Evolutionary conservation across 2,329 filamentous ascomycete genomes (phyloP).

Genomic region (Fusarium xylarioides): DNA sequence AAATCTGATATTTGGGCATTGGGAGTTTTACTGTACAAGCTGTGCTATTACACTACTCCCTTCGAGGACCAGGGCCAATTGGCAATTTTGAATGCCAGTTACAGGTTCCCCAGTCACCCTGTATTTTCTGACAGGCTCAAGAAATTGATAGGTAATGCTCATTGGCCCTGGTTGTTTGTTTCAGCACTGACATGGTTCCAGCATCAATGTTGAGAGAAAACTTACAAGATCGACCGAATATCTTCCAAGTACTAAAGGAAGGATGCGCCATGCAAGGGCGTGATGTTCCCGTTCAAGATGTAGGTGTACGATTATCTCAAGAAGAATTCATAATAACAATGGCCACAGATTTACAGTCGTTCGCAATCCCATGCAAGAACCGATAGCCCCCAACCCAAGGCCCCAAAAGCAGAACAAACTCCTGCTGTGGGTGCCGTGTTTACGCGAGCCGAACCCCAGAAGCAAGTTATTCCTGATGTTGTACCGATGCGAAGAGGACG

Average conservation of each 20-base stretch:
- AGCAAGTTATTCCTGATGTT: slow-evolving; percentile 84
- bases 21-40: slow-evolving; percentile 93
- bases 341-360: slow-evolving; percentile 73
- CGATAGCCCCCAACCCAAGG: slow-evolving; percentile 62
- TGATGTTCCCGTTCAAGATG: slow-evolving; percentile 87
- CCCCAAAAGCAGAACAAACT: slow-evolving; percentile 61
- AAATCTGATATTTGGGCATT: slow-evolving; percentile 99
- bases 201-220: slow-evolving; percentile 91
- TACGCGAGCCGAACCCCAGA: slow-evolving; percentile 75
- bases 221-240: slow-evolving; percentile 82
- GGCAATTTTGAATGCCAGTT: slow-evolving; percentile 95
- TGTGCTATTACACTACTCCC: slow-evolving; percentile 98
- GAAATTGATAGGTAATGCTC: slow-evolving; percentile 77
- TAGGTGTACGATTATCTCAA: slow-evolving; percentile 55
- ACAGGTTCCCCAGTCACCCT: slow-evolving; percentile 89
- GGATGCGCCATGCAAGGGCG: slow-evolving; percentile 88
- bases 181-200: slow-evolving; percentile 50
- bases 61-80: slow-evolving; percentile 98
- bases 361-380: slow-evolving; percentile 69
- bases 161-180: not conserved
- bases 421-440: slow-evolving; percentile 83
- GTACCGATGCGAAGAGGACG: slow-evolving; percentile 93
- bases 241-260: slow-evolving; percentile 91
- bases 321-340: slow-evolving; percentile 11
- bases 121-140: slow-evolving; percentile 90